Evolutionary conservation across 176 grass and related monocot species (phyloP), one percentile per base, ranked within the genome.

Genomic region (Puya raimondii): DNA sequence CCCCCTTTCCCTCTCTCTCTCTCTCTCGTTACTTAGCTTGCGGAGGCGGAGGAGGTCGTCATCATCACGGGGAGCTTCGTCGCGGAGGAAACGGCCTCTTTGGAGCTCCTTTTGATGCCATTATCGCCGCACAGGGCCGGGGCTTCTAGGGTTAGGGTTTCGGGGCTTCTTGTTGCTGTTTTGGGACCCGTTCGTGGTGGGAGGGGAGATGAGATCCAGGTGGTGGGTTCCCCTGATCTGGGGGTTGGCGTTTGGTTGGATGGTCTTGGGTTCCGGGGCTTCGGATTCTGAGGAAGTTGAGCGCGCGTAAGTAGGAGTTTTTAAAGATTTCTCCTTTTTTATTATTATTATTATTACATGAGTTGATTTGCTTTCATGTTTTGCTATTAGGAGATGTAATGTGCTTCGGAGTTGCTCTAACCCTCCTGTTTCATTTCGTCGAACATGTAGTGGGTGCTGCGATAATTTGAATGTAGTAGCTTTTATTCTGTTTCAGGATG

Each of bases 261-360:
- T 33, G 72, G 58, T 10, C 53, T 49, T 12, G 77, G 71, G 4
- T 23, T 23, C n/a, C 78, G 83, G 48, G 72, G 72, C 76, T 20
- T 75, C 78, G 79, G 90, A 93, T 77, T 80, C 83, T 7, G 83
- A 82, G 50, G 83, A 89, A 66, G 67, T 89, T 47, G 77, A 93
- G 56, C 86, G 90, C 78, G 90, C 90, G 90, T 93, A 79, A 93
- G 90, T 84, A 20, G 10, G 22, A 48, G 20, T 66, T 69, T 69
- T 59, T 12, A 65, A 12, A 10, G 67, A 72, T 72, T 69, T 53
- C 42, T 53, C 42, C 11, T 72, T 23, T 66, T 2, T 22, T 21
- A 5, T n/a, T 58, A 0, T 9, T 20, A 1, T 13, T 9, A 0
- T 5, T 58, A 17, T 22, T 21, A 13, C 14, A 61, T 18, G 21